Base-by-base conservation (phyloP, 441 rosid species). In the Raphanus hybrid region DNA sequence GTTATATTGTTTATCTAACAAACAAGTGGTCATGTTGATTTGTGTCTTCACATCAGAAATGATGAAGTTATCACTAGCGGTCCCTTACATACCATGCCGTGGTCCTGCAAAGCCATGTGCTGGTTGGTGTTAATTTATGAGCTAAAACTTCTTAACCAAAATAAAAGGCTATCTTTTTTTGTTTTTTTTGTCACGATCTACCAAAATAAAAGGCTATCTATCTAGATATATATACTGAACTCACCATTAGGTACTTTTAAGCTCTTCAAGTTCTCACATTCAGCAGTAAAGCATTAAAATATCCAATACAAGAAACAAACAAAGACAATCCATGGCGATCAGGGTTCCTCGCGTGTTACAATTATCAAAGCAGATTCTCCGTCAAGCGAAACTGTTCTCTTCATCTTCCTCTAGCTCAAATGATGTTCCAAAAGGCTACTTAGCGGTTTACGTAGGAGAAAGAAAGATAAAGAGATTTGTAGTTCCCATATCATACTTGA, bases 401-500 rank as follows among this genome's bases (percentile, higher is more conserved):
- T 74, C 61, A 8, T 73, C 75, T 43, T 64, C 75, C 45, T 69
- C 74, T 39, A 68, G 66, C 67, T 68, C 76, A 48, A 58, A 70
- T 65, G 79, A 70, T 66, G 79, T 80, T 37, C 85, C 87, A 4
- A 84, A 81, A 67, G 89, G 89, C 2, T 81, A 78, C 66, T 29
- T 84, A 10, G 83, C 83, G 0, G 85, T 84, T 20, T 86, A 86
- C 74, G 82, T 82, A 39, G 84, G 89, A 67, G 85, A 82, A 61
- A 63, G 39, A 12, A 43, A 75, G 16, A 82, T 69, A 73, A 84
- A 82, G 71, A 84, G 89, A 80, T 86, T 73, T 60, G 80, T 86
- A 16, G 82, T 86, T 74, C 89, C 86, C 0, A 41, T 84, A 2
- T 71, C 87, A 0, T 78, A 75, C 68, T 70, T 86, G 70, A 80